Evolutionary conservation across 228 moss, liverwort and hornwort species (phyloP).

Genomic region (Sphagnum magellanicum): DNA sequence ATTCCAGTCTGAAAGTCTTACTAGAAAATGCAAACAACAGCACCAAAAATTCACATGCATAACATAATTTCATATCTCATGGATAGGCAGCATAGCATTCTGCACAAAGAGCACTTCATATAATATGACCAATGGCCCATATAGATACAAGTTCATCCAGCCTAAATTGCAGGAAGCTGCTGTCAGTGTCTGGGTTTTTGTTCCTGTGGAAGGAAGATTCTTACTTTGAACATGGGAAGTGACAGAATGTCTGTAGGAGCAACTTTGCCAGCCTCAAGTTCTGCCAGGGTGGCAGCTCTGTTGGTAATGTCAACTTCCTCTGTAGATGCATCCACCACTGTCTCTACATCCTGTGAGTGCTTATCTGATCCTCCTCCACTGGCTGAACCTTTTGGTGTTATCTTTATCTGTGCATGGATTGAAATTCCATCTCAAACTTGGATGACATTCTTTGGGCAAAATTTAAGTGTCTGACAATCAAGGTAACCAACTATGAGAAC

Average conservation of each 20-base stretch:
- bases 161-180: too few relatives aligned
- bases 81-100: too few relatives aligned
- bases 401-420: slow-evolving; percentile 56
- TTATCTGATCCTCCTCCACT: slow-evolving; percentile 34
- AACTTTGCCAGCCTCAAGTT: slow-evolving; percentile 74
- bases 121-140: too few relatives aligned
- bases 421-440: not conserved
- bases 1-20: not conserved
- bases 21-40: too few relatives aligned
- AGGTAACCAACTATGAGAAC: not conserved
- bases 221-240: slow-evolving; percentile 77
- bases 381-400: slow-evolving; percentile 47
- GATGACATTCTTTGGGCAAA: not conserved
- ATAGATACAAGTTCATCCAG: too few relatives aligned
- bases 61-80: too few relatives aligned
- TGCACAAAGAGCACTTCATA: too few relatives aligned
- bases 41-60: too few relatives aligned
- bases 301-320: slow-evolving; percentile 28
- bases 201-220: not conserved
- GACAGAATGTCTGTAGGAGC: slow-evolving; percentile 65
- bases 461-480: not conserved
- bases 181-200: too few relatives aligned
- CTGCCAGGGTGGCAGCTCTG: slow-evolving; percentile 55
- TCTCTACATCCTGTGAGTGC: slow-evolving; percentile 19
- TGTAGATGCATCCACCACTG: slow-evolving; percentile 25